phyloP scores from a whole-genome alignment of 1,284 basidiomycete species.

The Cryptococcus depauperatus region DNA sequence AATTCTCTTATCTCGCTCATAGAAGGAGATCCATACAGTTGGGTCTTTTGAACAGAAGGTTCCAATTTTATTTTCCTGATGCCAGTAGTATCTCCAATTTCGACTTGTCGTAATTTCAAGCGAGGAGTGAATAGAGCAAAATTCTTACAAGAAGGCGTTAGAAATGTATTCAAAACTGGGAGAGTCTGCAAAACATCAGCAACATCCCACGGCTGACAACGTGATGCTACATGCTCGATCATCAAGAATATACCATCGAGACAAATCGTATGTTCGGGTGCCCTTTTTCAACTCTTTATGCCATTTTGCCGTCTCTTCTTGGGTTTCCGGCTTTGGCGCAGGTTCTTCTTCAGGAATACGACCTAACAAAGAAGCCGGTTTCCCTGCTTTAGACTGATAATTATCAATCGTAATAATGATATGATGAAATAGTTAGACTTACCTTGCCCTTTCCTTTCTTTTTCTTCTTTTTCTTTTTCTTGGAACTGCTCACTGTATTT shows the following conservation, averaged over 20 bases:
- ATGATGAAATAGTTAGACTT: background rate
- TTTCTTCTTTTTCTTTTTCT: conserved; percentile 23
- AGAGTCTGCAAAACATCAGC: conserved; percentile 3
- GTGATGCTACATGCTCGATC: conserved; percentile 17
- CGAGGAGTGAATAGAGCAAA: conserved; percentile 29
- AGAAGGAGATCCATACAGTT: conserved; percentile 36
- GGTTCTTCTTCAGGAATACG: conserved; percentile 18
- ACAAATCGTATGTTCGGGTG: conserved; percentile 11
- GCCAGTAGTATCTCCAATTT: conserved; percentile 25
- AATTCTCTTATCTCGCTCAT: conserved; percentile 26
- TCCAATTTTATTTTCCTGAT: conserved; percentile 41
- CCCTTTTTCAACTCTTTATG: conserved; percentile 16
- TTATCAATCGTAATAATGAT: background rate
- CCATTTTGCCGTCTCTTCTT: conserved; percentile 19
- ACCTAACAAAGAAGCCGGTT: conserved; percentile 10
- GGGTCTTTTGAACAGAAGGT: conserved; percentile 39
- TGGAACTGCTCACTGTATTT: background rate
- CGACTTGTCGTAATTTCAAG: conserved; percentile 28
- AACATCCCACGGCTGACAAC: background rate
- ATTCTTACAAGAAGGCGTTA: conserved; percentile 27
- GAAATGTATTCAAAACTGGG: conserved; percentile 16
- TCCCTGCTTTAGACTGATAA: background rate
- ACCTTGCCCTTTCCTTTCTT: conserved; percentile 14
- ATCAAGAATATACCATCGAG: conserved; percentile 19
- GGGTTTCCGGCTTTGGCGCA: conserved; percentile 11